Evolutionary conservation across 108 stramenopile genomes (phyloP).

Genomic region (Skeletonema costatum): DNA sequence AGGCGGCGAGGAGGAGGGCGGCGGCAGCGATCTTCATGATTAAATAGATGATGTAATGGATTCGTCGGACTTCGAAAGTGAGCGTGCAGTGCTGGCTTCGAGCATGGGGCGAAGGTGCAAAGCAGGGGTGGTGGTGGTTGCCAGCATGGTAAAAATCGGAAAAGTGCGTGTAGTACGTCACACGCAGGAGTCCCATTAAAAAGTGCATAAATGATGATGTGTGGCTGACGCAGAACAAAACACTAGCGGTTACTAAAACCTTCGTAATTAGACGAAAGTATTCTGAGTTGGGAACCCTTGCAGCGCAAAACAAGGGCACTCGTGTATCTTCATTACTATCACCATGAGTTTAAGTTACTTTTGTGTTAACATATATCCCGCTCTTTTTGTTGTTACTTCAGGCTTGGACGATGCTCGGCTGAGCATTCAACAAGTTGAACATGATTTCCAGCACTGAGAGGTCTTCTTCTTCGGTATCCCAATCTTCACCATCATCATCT

Average conservation of each 20-base stretch:
- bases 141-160: neutral
- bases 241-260: no score
- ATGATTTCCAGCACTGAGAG: conserved; percentile 32
- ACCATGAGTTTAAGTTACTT: no score
- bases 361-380: no score
- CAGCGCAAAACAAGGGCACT: no score
- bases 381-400: neutral
- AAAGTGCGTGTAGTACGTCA: neutral
- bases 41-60: neutral
- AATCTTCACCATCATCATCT: neutral
- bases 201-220: neutral
- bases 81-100: neutral
- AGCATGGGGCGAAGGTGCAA: no score
- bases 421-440: conserved; percentile 35
- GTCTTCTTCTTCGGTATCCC: conserved; percentile 12
- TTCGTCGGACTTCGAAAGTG: conserved; percentile 1
- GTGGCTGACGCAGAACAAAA: no score
- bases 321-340: no score
- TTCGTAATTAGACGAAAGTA: no score
- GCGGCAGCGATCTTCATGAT: conserved; percentile 44
- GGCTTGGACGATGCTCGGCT: conserved; percentile 30
- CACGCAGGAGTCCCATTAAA: neutral
- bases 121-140: no score
- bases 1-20: conserved; percentile 33
- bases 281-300: no score